Evolutionary conservation across 441 rosid genomes (phyloP).

Genomic region (Syzygium syzygioides): DNA sequence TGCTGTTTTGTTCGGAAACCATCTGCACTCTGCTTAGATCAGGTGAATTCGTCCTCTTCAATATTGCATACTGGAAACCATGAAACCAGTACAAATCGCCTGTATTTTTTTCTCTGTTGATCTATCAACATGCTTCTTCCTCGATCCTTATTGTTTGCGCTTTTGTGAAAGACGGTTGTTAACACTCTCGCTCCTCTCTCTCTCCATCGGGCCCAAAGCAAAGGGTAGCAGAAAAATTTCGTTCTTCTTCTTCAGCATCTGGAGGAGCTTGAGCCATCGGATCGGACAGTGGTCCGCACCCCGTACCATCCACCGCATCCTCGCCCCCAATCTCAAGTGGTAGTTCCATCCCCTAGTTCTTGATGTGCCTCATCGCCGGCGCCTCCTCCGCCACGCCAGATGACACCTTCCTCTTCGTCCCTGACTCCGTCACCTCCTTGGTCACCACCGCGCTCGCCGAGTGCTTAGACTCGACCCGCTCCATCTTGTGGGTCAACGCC

Average conservation of each 20-base stretch:
- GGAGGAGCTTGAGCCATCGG: background rate
- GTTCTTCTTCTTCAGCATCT: background rate
- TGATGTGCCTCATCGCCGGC: constrained; percentile 89
- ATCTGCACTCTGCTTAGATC: background rate
- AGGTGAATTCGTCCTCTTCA: background rate
- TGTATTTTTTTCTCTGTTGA: background rate
- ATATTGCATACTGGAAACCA: background rate
- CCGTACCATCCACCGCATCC: background rate
- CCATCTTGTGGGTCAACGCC: constrained; percentile 53
- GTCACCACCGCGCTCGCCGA: constrained; percentile 38
- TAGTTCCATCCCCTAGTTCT: constrained; percentile 95
- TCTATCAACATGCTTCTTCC: background rate
- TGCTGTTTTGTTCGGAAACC: background rate
- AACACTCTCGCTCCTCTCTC: constrained; percentile 26
- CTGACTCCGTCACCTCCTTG: constrained; percentile 22
- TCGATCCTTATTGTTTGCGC: background rate
- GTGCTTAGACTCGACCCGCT: constrained; percentile 30
- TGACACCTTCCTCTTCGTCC: constrained; percentile 38
- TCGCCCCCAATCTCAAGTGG: constrained; percentile 14
- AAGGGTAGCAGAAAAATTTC: background rate
- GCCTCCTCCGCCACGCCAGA: background rate
- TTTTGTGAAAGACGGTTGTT: background rate
- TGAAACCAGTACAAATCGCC: background rate
- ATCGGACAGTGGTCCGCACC: background rate
- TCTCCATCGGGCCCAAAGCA: background rate